A percentile compares a stretch with the other conserved stretches of the same genome.
Evolutionary conservation across 140 eudicot genomes (phyloP).

Genomic region (Artemisia princeps): DNA sequence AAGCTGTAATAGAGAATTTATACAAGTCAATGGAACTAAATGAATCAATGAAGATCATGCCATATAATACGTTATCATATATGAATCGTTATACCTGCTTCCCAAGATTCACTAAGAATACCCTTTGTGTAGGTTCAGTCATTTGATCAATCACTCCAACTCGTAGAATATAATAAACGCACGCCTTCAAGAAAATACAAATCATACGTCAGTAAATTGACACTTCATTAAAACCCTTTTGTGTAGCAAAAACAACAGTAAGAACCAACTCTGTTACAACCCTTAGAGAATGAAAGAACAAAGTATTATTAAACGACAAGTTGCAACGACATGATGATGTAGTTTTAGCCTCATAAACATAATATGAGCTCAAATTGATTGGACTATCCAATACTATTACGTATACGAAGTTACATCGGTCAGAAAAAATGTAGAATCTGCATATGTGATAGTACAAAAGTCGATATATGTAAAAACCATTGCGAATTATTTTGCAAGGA

Average conservation of each 20-base stretch:
- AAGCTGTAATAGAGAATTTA: conserved; percentile 52
- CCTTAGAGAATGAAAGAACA: conserved; percentile 8
- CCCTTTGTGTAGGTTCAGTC: conserved; percentile 96
- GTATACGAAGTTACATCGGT: not conserved
- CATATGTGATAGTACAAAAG: conserved; percentile 7
- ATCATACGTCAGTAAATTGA: conserved; percentile 30
- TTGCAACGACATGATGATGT: conserved; percentile 16
- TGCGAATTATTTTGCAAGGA: not conserved
- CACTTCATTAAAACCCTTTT: conserved; percentile 4
- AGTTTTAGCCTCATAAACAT: conserved; percentile 11
- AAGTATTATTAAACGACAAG: conserved; percentile 11
- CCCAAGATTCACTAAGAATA: conserved; percentile 64
- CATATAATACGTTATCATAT: conserved; percentile 13
- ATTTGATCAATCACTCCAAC: conserved; percentile 95
- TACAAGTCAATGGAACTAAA: conserved; percentile 14
- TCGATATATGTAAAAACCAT: conserved; percentile 10
- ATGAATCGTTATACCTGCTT: conserved; percentile 56
- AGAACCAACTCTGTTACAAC: conserved; percentile 3
- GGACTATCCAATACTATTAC: conserved; percentile 14
- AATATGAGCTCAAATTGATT: conserved; percentile 7
- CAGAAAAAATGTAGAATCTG: not conserved
- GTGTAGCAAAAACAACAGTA: conserved; percentile 8
- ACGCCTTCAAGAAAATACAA: conserved; percentile 63
- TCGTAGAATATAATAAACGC: conserved; percentile 78
- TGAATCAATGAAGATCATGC: conserved; percentile 4